Conservation (phyloP, 2,329 filamentous ascomycete species). For the Fusarium annulatum region DNA sequence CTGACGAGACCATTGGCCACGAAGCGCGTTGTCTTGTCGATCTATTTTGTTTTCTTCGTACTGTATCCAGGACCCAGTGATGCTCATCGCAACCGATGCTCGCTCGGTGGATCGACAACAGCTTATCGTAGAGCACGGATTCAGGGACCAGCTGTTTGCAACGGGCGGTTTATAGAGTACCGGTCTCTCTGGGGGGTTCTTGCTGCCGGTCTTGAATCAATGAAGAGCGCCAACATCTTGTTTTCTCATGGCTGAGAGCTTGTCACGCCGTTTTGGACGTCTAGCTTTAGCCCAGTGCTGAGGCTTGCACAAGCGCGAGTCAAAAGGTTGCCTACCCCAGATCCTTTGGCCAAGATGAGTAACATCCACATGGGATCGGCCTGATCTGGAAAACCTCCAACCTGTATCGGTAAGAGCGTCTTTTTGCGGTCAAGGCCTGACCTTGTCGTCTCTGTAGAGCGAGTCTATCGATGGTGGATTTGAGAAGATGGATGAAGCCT, state of each 20-base stretch:
- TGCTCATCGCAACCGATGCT: constrained; percentile 21
- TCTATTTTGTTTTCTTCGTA: constrained; percentile 39
- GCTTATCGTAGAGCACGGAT: constrained; percentile 19
- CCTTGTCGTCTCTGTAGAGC: constrained; percentile 6
- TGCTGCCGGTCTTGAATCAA: constrained; percentile 10
- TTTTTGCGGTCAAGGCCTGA: constrained; percentile 27
- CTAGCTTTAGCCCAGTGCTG: constrained; percentile 19
- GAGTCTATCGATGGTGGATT: constrained; percentile 22
- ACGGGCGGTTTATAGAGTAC: constrained; percentile 5
- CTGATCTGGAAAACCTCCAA: constrained; percentile 27
- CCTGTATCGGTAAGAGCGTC: constrained; percentile 11
- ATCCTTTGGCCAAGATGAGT: constrained; percentile 19
- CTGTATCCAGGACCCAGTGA: constrained; percentile 1
- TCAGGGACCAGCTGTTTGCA: constrained; percentile 14
- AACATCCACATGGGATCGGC: constrained; percentile 6
- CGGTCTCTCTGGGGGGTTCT: constrained; percentile 8
- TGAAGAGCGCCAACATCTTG: neutral
- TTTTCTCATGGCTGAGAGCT: constrained; percentile 4
- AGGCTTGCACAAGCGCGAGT: constrained; percentile 26
- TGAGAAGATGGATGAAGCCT: constrained; percentile 22
- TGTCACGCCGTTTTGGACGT: constrained; percentile 15
- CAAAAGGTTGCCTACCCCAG: constrained; percentile 31
- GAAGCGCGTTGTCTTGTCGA: constrained; percentile 24
- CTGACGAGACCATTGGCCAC: constrained; percentile 15
- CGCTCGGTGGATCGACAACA: constrained; percentile 8